Base-by-base conservation (phyloP, 257 asterid genomes). In the Marsdenia floribunda region DNA sequence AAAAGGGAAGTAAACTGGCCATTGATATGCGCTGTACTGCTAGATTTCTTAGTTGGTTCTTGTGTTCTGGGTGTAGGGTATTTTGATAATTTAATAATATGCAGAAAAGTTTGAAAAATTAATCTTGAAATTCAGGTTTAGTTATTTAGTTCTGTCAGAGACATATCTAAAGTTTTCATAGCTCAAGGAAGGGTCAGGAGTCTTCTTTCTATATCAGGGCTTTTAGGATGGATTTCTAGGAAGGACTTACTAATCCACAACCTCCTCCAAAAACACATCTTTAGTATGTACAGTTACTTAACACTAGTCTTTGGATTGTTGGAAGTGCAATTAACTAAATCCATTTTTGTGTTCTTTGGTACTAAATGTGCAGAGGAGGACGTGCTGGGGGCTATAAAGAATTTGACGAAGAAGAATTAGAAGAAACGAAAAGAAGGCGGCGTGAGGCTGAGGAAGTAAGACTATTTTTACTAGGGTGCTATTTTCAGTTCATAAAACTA, bases 311-410 rank as follows among this genome's bases (percentile, higher is more conserved):
- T 22, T 58, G 16, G 33, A 58, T 58, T 58, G 33, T 2, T n/a
- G 16, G 37, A 37, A 18, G 24, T 18, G 8, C n/a, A 40, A 66
- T 19, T 60, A 66, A 66, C 50, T 66, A 8, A 18, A 71, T 76
- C 29, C 54, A 68, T 21, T 79, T 69, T 57, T 71, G n/a, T 75
- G 77, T 67, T 75, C 58, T 73, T 52, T 68, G 71, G 68, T 54
- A 42, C 55, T 74, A 29, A 77, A 71, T 59, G n/a, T 21, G 68
- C 82, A 94, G 99, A 86, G 99, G 99, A 75, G 99, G 99, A 3
- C 97, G 99, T 79, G 99, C 92, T 68, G 99, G 99, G 84, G 99
- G 99, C 76, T 94, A 92, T 85, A 94, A 94, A 87, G 99, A 94
- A 78, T 91, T 94, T 42, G 99, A 94, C 70, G 99, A 92, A 80